Conservation (phyloP, 108 stramenopile genomes). For the Heterococcus sp. region DNA sequence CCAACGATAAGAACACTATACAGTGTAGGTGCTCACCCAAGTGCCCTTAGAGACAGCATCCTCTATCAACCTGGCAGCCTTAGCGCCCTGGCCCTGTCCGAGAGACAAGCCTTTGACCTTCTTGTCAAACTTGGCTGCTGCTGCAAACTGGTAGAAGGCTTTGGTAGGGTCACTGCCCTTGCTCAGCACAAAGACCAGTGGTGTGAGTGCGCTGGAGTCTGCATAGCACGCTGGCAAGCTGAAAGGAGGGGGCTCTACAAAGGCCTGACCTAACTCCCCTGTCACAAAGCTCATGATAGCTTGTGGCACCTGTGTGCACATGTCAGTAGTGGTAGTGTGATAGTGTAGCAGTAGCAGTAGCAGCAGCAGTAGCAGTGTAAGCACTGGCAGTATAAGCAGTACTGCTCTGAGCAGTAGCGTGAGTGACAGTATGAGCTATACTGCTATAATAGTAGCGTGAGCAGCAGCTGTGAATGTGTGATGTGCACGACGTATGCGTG, state of each 20-base stretch:
- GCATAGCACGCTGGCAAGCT: conserved; percentile 52
- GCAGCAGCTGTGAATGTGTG: too few species aligned
- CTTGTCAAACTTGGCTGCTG: conserved; percentile 52
- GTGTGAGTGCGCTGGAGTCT: conserved; percentile 47
- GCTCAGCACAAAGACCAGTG: conserved; percentile 53
- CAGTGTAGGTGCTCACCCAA: conserved; percentile 64
- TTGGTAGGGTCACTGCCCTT: conserved; percentile 62
- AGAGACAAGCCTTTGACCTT: conserved; percentile 50
- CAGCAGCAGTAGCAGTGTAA: too few species aligned
- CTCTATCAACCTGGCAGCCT: conserved; percentile 49
- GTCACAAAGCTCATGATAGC: conserved; percentile 54
- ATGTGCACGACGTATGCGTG: too few species aligned
- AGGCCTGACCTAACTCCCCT: conserved; percentile 42
- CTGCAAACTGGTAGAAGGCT: conserved; percentile 55
- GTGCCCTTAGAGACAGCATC: conserved; percentile 57
- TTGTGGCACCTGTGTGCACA: conserved; percentile 33
- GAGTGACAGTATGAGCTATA: too few species aligned
- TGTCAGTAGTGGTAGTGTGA: neutral
- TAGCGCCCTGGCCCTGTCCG: conserved; percentile 55
- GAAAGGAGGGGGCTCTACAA: conserved; percentile 58
- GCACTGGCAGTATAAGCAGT: too few species aligned
- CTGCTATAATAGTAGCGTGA: too few species aligned
- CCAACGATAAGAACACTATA: too few species aligned
- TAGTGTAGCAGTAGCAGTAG: too few species aligned
- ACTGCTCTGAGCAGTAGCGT: too few species aligned